Base-by-base conservation (phyloP, 192 early-diverging fungal genomes). In the Linnemannia elongata region DNA sequence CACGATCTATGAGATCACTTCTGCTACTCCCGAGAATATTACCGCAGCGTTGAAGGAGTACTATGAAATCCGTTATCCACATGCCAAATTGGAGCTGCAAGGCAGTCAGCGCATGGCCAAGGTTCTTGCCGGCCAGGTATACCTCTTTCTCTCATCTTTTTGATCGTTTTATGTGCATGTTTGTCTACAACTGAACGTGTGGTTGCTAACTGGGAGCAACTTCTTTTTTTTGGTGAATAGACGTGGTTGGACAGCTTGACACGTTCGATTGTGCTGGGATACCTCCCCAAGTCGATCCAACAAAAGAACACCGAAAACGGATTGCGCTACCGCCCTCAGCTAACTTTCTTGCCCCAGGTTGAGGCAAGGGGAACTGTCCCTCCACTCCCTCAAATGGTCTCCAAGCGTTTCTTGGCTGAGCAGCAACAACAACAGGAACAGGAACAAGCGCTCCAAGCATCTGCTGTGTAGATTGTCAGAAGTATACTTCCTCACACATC, bases 111-210 rank as follows among this genome's bases (percentile, higher is more conserved):
- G 41, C 2, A 72, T 63, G 52, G 74, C 81, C 9, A 55, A 72
- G 20, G 20, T 77, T 10, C 35, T 69, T 47, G 75, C 81, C 17
- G 81, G 81, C 17, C 81, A 82, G 75, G 81, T 77, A 77, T 0
- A 5, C 49, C 6, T 52, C 49, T 45, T 45, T 44, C 38, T 22
- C 10, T 45, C 30, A 69, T 55, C 47, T 12, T 18, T 52, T 63
- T 78, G 49, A 27, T 79, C 20, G 15, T 36, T 42, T 41, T 4
- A 18, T 20, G 49, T 6, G 35, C 39, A 71, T 41, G 70, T 20
- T 39, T 24, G 20, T 22, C 9, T n/a, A 22, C 3, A n/a, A 71
- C 10, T 24, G 35, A 45, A 45, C 0, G 42, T 15, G 12, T 13
- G 44, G 10, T 45, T 45, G 2, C 44, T 45, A 45, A 45, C 44